A percentile compares a stretch with the other conserved stretches of the same genome.
phyloP scores from a whole-genome alignment of 2,329 filamentous ascomycete genomes.

The Penicillium sp. region DNA sequence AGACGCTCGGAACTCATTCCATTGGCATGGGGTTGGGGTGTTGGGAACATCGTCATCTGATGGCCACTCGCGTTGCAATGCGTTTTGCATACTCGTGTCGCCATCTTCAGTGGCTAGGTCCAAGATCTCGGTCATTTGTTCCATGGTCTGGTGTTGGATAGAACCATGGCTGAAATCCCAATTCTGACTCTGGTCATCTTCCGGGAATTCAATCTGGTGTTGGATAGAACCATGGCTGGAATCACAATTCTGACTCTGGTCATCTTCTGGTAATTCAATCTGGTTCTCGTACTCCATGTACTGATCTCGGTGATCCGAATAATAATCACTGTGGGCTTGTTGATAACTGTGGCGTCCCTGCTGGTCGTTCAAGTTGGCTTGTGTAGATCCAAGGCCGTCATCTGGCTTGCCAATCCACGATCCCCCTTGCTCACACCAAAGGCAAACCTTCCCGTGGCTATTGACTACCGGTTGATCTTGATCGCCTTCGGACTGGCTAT shows the following conservation, averaged over 20 bases:
- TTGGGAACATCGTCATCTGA: neutral
- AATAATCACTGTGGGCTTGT: neutral
- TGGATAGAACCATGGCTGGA: neutral
- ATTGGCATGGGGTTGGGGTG: neutral
- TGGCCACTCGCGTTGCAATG: neutral
- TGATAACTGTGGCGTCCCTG: neutral
- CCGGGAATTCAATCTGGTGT: neutral
- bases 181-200: neutral
- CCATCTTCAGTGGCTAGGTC: neutral
- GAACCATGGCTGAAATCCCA: neutral
- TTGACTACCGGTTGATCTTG: conserved; percentile 12
- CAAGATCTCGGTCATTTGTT: neutral
- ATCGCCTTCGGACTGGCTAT: neutral
- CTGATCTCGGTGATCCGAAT: neutral
- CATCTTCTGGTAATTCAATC: neutral
- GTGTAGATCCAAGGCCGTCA: neutral
- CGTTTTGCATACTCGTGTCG: neutral
- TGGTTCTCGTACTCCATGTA: neutral
- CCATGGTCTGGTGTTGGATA: neutral
- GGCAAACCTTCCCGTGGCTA: conserved; percentile 22
- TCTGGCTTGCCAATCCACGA: neutral
- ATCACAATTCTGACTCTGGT: neutral
- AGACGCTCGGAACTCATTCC: neutral
- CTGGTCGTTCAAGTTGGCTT: neutral
- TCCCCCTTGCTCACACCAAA: conserved; percentile 22